These are phyloP conservation scores for Populus deltoides DNA, from an alignment of 345 rosid species.

Conservation along the genomic window DNA sequence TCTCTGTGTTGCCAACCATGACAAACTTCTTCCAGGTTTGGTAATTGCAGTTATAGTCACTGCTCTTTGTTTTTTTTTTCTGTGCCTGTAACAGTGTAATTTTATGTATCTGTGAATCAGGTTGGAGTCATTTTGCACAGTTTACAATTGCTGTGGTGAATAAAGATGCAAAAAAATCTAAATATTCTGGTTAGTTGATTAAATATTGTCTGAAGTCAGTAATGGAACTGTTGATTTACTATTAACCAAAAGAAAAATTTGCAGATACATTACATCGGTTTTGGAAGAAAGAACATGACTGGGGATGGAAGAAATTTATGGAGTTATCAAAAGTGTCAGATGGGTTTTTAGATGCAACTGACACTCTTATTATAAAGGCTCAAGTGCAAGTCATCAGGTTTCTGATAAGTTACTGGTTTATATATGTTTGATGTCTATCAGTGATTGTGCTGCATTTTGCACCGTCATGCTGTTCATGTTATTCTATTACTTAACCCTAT, in stretches of 20 bases:
- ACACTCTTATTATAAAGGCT: constrained; percentile 80
- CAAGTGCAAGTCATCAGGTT: constrained; percentile 97
- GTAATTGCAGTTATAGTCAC: neutral
- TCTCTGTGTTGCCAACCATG: constrained; percentile 89
- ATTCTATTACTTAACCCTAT: neutral
- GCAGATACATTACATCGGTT: constrained; percentile 89
- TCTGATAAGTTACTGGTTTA: constrained; percentile 1
- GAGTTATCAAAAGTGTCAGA: constrained; percentile 77
- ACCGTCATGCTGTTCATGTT: neutral
- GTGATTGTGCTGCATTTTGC: neutral
- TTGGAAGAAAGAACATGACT: constrained; percentile 89
- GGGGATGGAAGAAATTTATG: constrained; percentile 99
- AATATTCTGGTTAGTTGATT: constrained; percentile 67
- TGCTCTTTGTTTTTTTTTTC: neutral
- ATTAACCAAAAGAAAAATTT: constrained; percentile 25
- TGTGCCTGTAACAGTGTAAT: constrained; percentile 4
- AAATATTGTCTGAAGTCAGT: constrained; percentile 5
- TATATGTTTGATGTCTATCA: neutral
- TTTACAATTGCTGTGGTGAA: constrained; percentile 88
- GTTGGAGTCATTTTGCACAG: constrained; percentile 98
- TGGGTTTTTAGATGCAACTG: constrained; percentile 75
- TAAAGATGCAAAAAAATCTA: constrained; percentile 87
- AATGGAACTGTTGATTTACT: constrained; percentile 9
- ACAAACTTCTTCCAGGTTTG: constrained; percentile 93
- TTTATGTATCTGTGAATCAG: constrained; percentile 36